These are phyloP conservation scores for Artemisia tridentata DNA, from an alignment of 129 eudicot genomes.

Conservation along the genomic window DNA sequence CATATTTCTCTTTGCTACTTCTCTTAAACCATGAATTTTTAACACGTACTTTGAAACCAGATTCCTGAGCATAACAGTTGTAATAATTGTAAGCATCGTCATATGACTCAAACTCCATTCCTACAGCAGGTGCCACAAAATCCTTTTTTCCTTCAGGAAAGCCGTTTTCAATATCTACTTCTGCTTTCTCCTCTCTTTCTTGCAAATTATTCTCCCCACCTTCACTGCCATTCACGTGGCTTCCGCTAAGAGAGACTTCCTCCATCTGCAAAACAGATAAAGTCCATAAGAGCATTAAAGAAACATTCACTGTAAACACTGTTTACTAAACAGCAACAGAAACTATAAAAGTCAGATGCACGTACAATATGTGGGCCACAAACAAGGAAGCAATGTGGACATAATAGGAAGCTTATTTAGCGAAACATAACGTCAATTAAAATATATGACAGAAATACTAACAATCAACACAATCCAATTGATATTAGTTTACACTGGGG, in stretches of 20 bases:
- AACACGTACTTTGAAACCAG: conserved; percentile 81
- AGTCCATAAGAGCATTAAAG: background rate
- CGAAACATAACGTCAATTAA: too few relatives aligned
- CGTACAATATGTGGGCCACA: too few relatives aligned
- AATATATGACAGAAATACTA: too few relatives aligned
- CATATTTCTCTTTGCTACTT: conserved; percentile 80
- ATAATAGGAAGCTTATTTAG: too few relatives aligned
- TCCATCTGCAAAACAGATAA: conserved; percentile 33
- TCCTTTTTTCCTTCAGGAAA: conserved; percentile 50
- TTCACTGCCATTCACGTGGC: conserved; percentile 22
- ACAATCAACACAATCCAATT: too few relatives aligned
- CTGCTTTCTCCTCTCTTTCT: conserved; percentile 25
- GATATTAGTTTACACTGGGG: too few relatives aligned
- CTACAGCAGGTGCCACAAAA: conserved; percentile 70
- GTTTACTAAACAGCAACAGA: background rate
- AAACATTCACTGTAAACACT: background rate
- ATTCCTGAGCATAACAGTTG: conserved; percentile 76
- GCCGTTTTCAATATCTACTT: too few relatives aligned
- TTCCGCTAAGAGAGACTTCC: conserved; percentile 37
- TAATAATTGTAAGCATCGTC: conserved; percentile 91
- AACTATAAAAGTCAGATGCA: background rate
- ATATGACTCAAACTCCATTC: conserved; percentile 93
- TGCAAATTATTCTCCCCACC: conserved; percentile 22
- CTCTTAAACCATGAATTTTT: conserved; percentile 91
- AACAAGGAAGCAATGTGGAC: too few relatives aligned